Percentiles rank a stretch among this genome's conserved stretches.
These are phyloP conservation scores for Cryptococcus sp. DNA, from an alignment of 1,284 basidiomycete genomes.

Conservation along the genomic window DNA sequence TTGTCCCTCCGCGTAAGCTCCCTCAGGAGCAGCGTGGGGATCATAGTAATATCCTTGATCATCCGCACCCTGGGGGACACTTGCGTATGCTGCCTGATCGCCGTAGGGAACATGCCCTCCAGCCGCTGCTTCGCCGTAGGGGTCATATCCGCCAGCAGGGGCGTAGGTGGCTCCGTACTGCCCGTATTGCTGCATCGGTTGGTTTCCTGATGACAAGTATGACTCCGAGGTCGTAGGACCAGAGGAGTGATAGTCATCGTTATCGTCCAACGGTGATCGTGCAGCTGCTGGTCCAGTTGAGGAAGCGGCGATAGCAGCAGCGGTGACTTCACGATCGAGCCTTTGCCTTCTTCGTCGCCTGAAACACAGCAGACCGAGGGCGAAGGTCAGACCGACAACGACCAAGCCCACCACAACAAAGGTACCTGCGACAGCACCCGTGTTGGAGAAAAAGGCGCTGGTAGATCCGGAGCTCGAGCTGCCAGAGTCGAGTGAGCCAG, in stretches of 20 bases:
- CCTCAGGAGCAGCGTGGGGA: not conserved
- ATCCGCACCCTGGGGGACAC: constrained; percentile 12
- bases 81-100: constrained; percentile 24
- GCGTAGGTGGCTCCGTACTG: constrained; percentile 47
- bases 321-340: constrained; percentile 53
- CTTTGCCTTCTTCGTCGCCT: constrained; percentile 49
- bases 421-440: constrained; percentile 53
- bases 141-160: constrained; percentile 49
- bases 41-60: constrained; percentile 12
- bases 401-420: constrained; percentile 56
- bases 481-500: constrained; percentile 45
- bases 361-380: constrained; percentile 50
- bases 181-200: constrained; percentile 52
- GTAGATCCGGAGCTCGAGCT: constrained; percentile 29
- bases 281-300: constrained; percentile 28
- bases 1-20: constrained; percentile 8
- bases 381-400: constrained; percentile 49
- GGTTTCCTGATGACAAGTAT: constrained; percentile 47
- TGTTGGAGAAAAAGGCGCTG: constrained; percentile 50
- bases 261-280: constrained; percentile 52
- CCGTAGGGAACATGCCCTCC: constrained; percentile 16
- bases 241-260: constrained; percentile 41
- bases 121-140: constrained; percentile 37
- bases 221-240: constrained; percentile 35
- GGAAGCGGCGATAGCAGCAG: constrained; percentile 52